Evolutionary conservation across 768 basidiomycete species (phyloP).

Genomic region (Gelatoporia subvermispora): DNA sequence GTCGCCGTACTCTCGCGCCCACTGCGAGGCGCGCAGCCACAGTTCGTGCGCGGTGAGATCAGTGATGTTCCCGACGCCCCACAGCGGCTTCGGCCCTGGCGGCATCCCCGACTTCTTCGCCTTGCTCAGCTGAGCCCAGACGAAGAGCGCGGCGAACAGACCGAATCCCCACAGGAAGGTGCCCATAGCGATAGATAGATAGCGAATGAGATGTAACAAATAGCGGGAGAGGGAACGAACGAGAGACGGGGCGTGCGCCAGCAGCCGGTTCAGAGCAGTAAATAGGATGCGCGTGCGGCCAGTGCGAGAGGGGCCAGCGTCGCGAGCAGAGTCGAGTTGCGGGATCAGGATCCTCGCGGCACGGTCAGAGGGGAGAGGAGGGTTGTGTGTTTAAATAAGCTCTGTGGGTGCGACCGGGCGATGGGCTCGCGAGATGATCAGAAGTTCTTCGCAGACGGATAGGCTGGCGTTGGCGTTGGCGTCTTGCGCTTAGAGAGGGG

Average conservation of each 20-base stretch:
- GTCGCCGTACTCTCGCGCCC: slow-evolving; percentile 62
- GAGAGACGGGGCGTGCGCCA: background rate
- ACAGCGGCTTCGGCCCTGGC: slow-evolving; percentile 65
- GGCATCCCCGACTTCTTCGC: slow-evolving; percentile 37
- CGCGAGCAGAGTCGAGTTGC: too few relatives aligned
- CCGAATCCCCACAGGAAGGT: background rate
- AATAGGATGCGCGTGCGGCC: too few relatives aligned
- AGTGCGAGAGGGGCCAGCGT: too few relatives aligned
- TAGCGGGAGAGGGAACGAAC: background rate
- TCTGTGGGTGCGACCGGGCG: too few relatives aligned
- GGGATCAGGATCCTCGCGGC: too few relatives aligned
- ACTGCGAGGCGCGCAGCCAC: slow-evolving; percentile 57
- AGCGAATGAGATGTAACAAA: background rate
- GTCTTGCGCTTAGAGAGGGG: too few relatives aligned
- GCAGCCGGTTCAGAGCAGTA: background rate
- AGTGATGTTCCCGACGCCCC: slow-evolving; percentile 58
- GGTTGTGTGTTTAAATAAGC: too few relatives aligned
- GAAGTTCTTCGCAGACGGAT: too few relatives aligned
- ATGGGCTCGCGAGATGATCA: too few relatives aligned
- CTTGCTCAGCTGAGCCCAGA: slow-evolving; percentile 9
- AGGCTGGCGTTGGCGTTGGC: too few relatives aligned
- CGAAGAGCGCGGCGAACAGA: slow-evolving; percentile 5
- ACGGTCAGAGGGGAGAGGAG: too few relatives aligned
- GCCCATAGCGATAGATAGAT: slow-evolving; percentile 4
- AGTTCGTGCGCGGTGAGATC: slow-evolving; percentile 58